phyloP scores from a whole-genome alignment of 176 grass and related monocot genomes.

The Themeda triandra region DNA sequence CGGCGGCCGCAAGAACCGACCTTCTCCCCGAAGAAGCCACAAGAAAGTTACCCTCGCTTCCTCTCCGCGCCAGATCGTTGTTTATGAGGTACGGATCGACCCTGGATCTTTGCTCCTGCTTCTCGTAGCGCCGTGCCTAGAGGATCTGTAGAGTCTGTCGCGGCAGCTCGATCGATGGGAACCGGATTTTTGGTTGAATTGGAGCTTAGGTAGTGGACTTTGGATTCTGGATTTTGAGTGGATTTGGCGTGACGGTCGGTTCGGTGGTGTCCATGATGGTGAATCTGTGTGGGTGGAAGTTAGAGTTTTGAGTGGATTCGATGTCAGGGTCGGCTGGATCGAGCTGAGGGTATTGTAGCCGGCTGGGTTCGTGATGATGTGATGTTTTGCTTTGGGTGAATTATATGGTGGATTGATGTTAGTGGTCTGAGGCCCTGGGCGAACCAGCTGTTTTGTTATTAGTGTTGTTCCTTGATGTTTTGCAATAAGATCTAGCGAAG shows the following conservation, averaged over 20 bases:
- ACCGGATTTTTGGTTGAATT: background rate
- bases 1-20: conserved; percentile 10
- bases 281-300: background rate
- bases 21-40: background rate
- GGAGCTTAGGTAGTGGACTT: background rate
- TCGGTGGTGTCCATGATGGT: background rate
- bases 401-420: background rate
- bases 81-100: conserved; percentile 48
- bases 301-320: background rate
- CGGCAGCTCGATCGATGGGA: background rate
- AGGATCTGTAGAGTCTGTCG: background rate
- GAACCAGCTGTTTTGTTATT: background rate
- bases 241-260: background rate
- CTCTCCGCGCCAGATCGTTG: conserved; percentile 41
- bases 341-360: background rate
- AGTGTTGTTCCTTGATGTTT: background rate
- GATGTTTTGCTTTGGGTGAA: background rate
- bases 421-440: background rate
- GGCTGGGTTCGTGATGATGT: background rate
- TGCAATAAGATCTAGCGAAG: background rate
- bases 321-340: background rate
- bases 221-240: background rate
- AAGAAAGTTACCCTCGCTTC: background rate
- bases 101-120: conserved; percentile 13
- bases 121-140: background rate